Conservation (phyloP, 768 basidiomycete species). For the Suillus fuscotomentosus region DNA sequence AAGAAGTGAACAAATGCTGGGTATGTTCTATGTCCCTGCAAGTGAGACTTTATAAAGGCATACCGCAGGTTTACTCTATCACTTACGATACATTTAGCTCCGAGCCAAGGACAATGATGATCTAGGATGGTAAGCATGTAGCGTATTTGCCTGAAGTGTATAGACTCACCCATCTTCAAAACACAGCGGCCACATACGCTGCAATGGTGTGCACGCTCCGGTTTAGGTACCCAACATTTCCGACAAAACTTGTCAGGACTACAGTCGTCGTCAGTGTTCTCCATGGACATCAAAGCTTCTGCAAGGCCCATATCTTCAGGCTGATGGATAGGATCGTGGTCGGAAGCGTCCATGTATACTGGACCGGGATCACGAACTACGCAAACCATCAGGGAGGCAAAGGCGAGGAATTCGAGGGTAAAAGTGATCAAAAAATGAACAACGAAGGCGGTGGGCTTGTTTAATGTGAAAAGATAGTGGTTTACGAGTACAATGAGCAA, state of each 20-base stretch:
- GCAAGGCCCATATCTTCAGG: slow-evolving; percentile 47
- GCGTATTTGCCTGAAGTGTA: not conserved
- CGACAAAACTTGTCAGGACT: slow-evolving; percentile 71
- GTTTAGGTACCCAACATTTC: slow-evolving; percentile 77
- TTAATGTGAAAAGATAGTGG: slow-evolving; percentile 59
- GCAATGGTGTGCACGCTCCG: slow-evolving; percentile 81
- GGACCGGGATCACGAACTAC: slow-evolving; percentile 76
- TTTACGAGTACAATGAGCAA: slow-evolving; percentile 64
- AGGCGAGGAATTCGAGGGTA: slow-evolving; percentile 63
- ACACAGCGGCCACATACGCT: slow-evolving; percentile 73
- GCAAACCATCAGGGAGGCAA: slow-evolving; percentile 73
- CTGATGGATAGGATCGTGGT: slow-evolving; percentile 28
- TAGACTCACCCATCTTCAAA: slow-evolving; percentile 73
- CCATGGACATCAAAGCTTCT: slow-evolving; percentile 57
- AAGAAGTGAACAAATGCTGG: slow-evolving; percentile 83
- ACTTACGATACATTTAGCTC: slow-evolving; percentile 70
- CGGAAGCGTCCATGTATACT: slow-evolving; percentile 29
- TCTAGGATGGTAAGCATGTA: slow-evolving; percentile 40
- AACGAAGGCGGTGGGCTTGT: slow-evolving; percentile 44
- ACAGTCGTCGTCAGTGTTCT: slow-evolving; percentile 52
- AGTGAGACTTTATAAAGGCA: slow-evolving; percentile 4
- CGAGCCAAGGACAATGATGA: slow-evolving; percentile 88
- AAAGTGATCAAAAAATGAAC: slow-evolving; percentile 61
- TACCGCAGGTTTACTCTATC: not conserved
- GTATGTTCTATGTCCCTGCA: slow-evolving; percentile 79